Percentiles rank a stretch among this genome's conserved stretches.
These are phyloP conservation scores for Alternaria novae-zelandiae DNA, from an alignment of 2,329 filamentous ascomycete genomes.

Conservation along the genomic window DNA sequence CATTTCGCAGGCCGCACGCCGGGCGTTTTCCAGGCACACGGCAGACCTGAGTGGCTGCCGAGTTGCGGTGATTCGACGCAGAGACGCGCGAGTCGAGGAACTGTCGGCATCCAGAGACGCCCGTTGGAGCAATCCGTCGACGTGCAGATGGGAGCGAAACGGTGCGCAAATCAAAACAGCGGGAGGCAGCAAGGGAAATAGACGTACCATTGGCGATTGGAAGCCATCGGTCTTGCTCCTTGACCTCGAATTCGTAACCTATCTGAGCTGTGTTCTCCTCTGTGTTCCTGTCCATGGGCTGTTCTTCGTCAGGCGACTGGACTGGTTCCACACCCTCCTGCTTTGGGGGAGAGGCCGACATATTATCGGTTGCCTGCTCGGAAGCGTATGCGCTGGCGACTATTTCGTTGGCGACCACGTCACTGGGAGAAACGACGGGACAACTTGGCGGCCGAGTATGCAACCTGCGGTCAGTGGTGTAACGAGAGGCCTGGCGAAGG, in stretches of 20 bases:
- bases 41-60: slow-evolving; percentile 27
- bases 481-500: slow-evolving; percentile 35
- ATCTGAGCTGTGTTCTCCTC: slow-evolving; percentile 78
- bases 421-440: slow-evolving; percentile 39
- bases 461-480: slow-evolving; percentile 37
- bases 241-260: slow-evolving; percentile 95
- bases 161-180: slow-evolving; percentile 48
- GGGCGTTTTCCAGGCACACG: slow-evolving; percentile 44
- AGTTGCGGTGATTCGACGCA: slow-evolving; percentile 54
- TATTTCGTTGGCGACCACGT: slow-evolving; percentile 52
- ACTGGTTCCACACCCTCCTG: slow-evolving; percentile 86
- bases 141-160: slow-evolving; percentile 42
- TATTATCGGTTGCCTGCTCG: slow-evolving; percentile 53
- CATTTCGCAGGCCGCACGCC: slow-evolving; percentile 52
- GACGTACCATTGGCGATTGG: slow-evolving; percentile 99
- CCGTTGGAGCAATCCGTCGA: slow-evolving; percentile 52
- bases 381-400: slow-evolving; percentile 57
- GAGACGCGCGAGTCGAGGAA: slow-evolving; percentile 56
- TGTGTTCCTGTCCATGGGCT: slow-evolving; percentile 85
- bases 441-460: slow-evolving; percentile 45
- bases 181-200: slow-evolving; percentile 36
- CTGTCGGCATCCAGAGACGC: slow-evolving; percentile 56
- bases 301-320: slow-evolving; percentile 92
- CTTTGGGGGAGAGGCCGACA: slow-evolving; percentile 94
- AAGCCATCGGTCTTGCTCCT: slow-evolving; percentile 99